Percentiles rank a stretch among this genome's conserved stretches.
phyloP scores from a whole-genome alignment of 192 early-diverging fungal species.

The Powellomyces hirtus region DNA sequence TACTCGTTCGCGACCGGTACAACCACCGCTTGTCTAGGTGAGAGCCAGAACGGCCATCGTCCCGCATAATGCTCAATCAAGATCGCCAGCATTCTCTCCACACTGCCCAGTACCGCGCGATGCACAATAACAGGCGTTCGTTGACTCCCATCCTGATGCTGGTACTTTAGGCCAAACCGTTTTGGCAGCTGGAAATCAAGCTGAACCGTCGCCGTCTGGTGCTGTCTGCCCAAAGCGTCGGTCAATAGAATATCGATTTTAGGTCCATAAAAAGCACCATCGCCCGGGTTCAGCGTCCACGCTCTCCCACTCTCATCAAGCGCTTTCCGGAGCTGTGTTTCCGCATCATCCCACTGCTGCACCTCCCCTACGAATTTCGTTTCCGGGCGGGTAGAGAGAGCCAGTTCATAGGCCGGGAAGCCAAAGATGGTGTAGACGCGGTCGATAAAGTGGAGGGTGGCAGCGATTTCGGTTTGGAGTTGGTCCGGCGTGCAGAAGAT shows the following conservation, averaged over 20 bases:
- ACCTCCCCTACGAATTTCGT: slow-evolving; percentile 69
- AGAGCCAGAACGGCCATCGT: slow-evolving; percentile 94
- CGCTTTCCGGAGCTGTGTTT: slow-evolving; percentile 67
- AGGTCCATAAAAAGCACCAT: slow-evolving; percentile 96
- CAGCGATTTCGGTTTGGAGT: slow-evolving; percentile 74
- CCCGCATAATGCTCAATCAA: slow-evolving; percentile 90
- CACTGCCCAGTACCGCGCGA: slow-evolving; percentile 82
- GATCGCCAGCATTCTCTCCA: slow-evolving; percentile 96
- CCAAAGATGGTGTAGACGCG: slow-evolving; percentile 75
- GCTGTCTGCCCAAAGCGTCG: slow-evolving; percentile 76
- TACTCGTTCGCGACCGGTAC: slow-evolving; percentile 67
- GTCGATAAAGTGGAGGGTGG: slow-evolving; percentile 74
- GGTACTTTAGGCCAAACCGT: slow-evolving; percentile 78
- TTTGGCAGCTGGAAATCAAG: slow-evolving; percentile 92
- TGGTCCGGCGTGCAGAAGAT: slow-evolving; percentile 88
- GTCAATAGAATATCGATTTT: slow-evolving; percentile 89
- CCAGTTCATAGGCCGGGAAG: slow-evolving; percentile 74
- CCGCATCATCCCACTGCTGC: slow-evolving; percentile 79
- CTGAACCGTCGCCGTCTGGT: slow-evolving; percentile 95
- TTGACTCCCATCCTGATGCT: slow-evolving; percentile 54
- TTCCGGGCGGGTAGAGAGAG: slow-evolving; percentile 78
- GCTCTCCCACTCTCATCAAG: slow-evolving; percentile 56
- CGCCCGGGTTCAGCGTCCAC: slow-evolving; percentile 77
- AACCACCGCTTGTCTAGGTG: slow-evolving; percentile 84
- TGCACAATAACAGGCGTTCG: slow-evolving; percentile 92